Evolutionary conservation across 164 flowering plant species (phyloP), one percentile per base, ranked within the genome.

Genomic region (Stephania japonica): DNA sequence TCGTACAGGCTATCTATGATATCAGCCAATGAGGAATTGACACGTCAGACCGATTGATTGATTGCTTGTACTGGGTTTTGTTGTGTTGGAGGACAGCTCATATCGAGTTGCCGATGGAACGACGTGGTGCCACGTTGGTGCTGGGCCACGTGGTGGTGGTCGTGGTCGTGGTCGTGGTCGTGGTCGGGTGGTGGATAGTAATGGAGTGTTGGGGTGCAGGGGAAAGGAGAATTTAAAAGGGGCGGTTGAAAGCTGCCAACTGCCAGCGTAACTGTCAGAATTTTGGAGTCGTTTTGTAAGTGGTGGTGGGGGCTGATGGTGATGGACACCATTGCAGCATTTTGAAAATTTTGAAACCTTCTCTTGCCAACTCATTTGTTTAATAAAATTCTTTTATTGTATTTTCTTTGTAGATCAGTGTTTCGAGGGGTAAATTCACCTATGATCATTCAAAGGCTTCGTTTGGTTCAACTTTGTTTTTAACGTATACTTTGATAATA

Each of bases 1-100:
- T 83, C 89, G 18, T 72, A 69, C 73, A 62, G 78, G 26, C 63
- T 77, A 62, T 49, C 75, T 18, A 68, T 75, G 73, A 68, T 72
- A 67, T 42, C 23, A n/a, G 32, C 68, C 61, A 80, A 71, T 80
- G 23, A 72, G 1, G 16, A 12, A 4, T 5, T 6, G 70, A 70
- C 82, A 76, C 79, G 77, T 80, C 32, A 27, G 32, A 32, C 1
- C 38, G 38, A 32, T 32, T 32, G 38, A 32, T 32, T 32, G 38
- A 32, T 32, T 32, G 38, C 2, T 32, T 0, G 38, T 1, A 32
- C 38, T 32, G 38, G 38, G 38, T 32, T 32, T 32, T 32, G 38
- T 0, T 4, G 9, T 42, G 42, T 24, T 72, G 67, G 42, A 25
- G 42, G 27, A 72, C 74, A 72, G 74, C 74, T 72, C 7, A 5